Conservation (phyloP, 75 land plant species). For the Cryptomeria japonica region DNA sequence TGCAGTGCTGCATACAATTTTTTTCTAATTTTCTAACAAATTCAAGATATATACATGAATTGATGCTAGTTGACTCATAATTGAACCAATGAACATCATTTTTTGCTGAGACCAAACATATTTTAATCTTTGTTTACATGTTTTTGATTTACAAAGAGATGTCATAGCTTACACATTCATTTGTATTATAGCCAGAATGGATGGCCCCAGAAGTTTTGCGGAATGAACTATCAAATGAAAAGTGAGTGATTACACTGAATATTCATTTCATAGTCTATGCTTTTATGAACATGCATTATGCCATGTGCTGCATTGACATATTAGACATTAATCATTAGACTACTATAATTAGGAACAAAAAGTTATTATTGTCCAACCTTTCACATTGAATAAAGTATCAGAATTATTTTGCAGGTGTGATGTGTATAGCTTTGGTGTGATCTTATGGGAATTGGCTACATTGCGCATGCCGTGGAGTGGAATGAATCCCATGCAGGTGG, state of each 20-base stretch:
- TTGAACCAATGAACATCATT: background rate
- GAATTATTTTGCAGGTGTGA: constrained; percentile 71
- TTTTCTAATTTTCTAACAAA: background rate
- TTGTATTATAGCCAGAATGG: constrained; percentile 77
- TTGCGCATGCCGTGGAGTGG: constrained; percentile 95
- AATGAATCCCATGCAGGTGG: constrained; percentile 99
- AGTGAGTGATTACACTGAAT: constrained; percentile 42
- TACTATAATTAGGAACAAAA: background rate
- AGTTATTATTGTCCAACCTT: background rate
- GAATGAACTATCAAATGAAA: constrained; percentile 88
- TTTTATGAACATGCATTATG: background rate
- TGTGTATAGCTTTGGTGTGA: constrained; percentile 97
- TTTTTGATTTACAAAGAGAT: background rate
- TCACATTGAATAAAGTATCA: background rate
- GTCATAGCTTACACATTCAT: background rate
- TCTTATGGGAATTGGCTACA: constrained; percentile 97
- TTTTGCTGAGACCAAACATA: background rate
- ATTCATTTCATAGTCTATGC: background rate
- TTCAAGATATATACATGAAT: background rate
- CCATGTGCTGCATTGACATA: background rate
- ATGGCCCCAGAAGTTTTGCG: constrained; percentile 97
- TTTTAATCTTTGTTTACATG: background rate
- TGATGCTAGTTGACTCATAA: background rate
- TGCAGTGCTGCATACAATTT: background rate
- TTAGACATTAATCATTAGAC: background rate